Evolutionary conservation across 2,329 filamentous ascomycete species (phyloP), one percentile per base, ranked within the genome.

Genomic region (Ceratocystis eucalypticola): DNA sequence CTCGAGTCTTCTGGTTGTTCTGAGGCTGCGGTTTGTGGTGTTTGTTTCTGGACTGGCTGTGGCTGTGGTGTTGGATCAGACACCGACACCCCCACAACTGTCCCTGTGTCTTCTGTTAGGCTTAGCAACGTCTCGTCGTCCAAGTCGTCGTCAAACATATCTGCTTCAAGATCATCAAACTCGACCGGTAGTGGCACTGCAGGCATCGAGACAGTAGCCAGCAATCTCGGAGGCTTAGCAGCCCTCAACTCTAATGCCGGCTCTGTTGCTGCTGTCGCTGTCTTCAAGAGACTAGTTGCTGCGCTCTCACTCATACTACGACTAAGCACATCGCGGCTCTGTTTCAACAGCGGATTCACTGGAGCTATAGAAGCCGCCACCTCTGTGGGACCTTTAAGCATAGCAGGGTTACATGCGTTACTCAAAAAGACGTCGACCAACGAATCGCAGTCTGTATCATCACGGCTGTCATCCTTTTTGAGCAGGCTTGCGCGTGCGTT

Each of bases 121-220:
- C 55, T 61, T 7, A 68, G 28, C 44, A 68, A 25, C 8, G 65
- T 30, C 20, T 65, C 50, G 55, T 68, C 67, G n/a, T 68, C 67
- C 20, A 68, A 22, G 22, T 68, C 67, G 33, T 68, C 64, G 59
- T 68, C 67, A 64, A 68, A 68, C 67, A 68, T 69, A 62, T 68
- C 46, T 66, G 59, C 68, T 63, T 69, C 70, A 7, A 68, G 59
- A 22, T 67, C 45, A 5, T 65, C 61, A 28, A 67, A 61, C n/a
- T 69, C 59, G 25, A 66, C 66, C 37, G 62, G 63, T 37, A 61
- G 61, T 3, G 48, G 46, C 20, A 37, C 10, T 8, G 48, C 30
- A n/a, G 28, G 28, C 30, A 45, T 53, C 6, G 25, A 37, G 6
- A 55, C 15, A 15, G 45, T 37, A n/a, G 46, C 25, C 22, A 28